Percentiles rank a stretch among this genome's conserved stretches.
Evolutionary conservation across 179 eudicot species (phyloP).

Genomic region (Amaranthus tricolor): DNA sequence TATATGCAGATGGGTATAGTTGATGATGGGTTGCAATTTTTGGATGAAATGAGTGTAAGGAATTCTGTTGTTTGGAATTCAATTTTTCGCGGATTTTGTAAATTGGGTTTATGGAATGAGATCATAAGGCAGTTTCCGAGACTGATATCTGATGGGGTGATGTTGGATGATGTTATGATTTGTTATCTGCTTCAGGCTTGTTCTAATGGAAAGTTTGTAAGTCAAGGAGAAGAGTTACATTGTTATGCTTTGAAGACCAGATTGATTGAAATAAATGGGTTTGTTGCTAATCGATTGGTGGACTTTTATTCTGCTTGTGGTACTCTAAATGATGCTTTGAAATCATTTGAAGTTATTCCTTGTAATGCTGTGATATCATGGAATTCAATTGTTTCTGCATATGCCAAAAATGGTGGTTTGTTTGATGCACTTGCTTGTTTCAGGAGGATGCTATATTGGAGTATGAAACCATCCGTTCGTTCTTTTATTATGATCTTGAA

Average conservation of each 20-base stretch:
- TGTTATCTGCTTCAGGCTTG: constrained; percentile 68
- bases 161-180: constrained; percentile 56
- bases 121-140: constrained; percentile 32
- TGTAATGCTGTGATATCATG: constrained; percentile 61
- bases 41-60: constrained; percentile 47
- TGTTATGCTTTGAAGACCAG: constrained; percentile 55
- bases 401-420: constrained; percentile 41
- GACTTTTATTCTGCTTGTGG: constrained; percentile 72
- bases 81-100: constrained; percentile 63
- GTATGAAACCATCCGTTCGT: constrained; percentile 55
- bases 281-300: constrained; percentile 64
- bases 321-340: constrained; percentile 43
- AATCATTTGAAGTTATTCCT: constrained; percentile 52
- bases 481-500: constrained; percentile 60
- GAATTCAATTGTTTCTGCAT: constrained; percentile 61
- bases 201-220: constrained; percentile 42
- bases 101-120: constrained; percentile 45
- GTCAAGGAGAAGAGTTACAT: constrained; percentile 61
- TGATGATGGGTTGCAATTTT: constrained; percentile 48
- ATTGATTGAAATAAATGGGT: constrained; percentile 39
- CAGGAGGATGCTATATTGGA: constrained; percentile 48
- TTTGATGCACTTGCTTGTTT: constrained; percentile 47
- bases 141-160: constrained; percentile 48
- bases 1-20: constrained; percentile 53
- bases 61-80: constrained; percentile 61